Evolutionary conservation across 179 eudicot genomes (phyloP).

Genomic region (Silene noctiflora): DNA sequence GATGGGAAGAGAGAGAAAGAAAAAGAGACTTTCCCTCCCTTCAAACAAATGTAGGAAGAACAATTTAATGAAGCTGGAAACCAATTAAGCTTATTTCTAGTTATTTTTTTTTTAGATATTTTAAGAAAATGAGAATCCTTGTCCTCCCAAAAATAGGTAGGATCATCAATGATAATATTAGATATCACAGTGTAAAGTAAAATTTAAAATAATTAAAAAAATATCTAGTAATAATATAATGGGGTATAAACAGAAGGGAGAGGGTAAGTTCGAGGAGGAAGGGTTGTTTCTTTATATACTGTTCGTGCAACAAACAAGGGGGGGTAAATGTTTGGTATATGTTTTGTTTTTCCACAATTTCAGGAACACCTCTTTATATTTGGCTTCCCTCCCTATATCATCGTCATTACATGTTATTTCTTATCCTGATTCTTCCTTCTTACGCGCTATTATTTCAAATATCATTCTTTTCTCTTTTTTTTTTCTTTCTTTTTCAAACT

Average conservation of each 20-base stretch:
- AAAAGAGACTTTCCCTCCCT: conserved; percentile 28
- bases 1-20: conserved; percentile 23
- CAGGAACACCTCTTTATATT: conserved; percentile 9
- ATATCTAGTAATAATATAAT: not conserved
- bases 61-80: not conserved
- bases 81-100: not conserved
- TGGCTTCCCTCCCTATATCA: conserved; percentile 14
- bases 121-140: not conserved
- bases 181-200: conserved; percentile 12
- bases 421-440: too few relatives aligned
- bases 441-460: too few relatives aligned
- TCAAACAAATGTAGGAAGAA: conserved; percentile 11
- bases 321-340: not conserved
- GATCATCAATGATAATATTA: conserved; percentile 15
- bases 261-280: conserved; percentile 20
- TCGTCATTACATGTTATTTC: not conserved
- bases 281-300: conserved; percentile 17
- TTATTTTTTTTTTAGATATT: not conserved
- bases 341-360: conserved; percentile 18
- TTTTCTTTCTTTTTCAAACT: too few relatives aligned
- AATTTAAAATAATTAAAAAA: not conserved
- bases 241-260: conserved; percentile 20
- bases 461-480: too few relatives aligned
- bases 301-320: not conserved
- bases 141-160: conserved; percentile 11